Evolutionary conservation across 257 asterid species (phyloP).

Genomic region (Paraleonurus japonicus): DNA sequence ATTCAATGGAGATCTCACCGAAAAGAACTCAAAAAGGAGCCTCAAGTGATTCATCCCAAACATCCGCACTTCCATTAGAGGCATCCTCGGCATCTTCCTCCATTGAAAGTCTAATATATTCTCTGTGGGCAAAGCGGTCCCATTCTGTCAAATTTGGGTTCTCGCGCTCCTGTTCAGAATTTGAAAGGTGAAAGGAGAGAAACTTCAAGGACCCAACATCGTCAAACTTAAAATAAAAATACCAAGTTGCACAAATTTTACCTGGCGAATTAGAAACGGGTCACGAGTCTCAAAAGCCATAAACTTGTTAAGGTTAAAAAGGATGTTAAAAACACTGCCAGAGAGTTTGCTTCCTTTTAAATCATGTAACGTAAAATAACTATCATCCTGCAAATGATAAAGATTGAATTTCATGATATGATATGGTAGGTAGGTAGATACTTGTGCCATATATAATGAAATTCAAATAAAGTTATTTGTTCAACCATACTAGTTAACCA

Average conservation of each 20-base stretch:
- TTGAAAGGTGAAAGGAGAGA: not conserved
- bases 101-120: constrained; percentile 98
- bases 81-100: constrained; percentile 99
- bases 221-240: not conserved
- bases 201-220: not conserved
- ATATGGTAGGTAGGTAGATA: constrained; percentile 10
- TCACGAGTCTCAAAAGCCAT: constrained; percentile 99
- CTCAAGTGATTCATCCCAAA: constrained; percentile 99
- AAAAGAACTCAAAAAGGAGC: constrained; percentile 79
- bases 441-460: not conserved
- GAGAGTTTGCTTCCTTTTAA: constrained; percentile 88
- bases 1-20: constrained; percentile 41
- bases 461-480: not conserved
- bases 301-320: constrained; percentile 95
- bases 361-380: constrained; percentile 77
- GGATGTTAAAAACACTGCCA: constrained; percentile 89
- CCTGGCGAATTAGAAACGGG: constrained; percentile 98
- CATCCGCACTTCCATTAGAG: constrained; percentile 98
- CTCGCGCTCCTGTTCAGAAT: constrained; percentile 81
- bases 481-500: not conserved
- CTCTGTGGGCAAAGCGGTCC: constrained; percentile 99
- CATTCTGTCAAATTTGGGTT: constrained; percentile 98
- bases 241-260: constrained; percentile 28
- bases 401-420: constrained; percentile 21
- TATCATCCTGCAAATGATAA: constrained; percentile 65